Evolutionary conservation across 2,329 filamentous ascomycete genomes (phyloP), one percentile per base, ranked within the genome.

Genomic region (Paradendryphiella salina): DNA sequence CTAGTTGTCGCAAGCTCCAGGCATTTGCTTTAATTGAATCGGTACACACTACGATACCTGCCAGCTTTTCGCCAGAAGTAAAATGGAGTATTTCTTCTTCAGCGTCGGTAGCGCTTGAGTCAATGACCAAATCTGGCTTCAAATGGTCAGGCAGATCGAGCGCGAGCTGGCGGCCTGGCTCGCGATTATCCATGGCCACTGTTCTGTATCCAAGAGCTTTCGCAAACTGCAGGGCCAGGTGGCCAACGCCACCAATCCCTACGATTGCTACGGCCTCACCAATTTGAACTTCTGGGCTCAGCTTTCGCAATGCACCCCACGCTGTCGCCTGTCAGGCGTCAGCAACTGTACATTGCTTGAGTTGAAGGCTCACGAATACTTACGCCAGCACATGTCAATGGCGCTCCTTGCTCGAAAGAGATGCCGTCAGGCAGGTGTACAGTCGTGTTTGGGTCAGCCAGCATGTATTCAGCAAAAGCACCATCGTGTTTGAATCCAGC

Each of bases 311-410:
- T 26, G 23, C 23, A 10, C 23, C 23, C 23, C 23, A 26, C 8
- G 23, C 23, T 9, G 23, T 26, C 23, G 23, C 23, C 23, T 26
- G 8, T 10, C 23, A 10, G 23, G 23, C 8, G 23, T 26, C 23
- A 26, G 23, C 11, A 18, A 17, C 37, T 13, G 23, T 18, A n/a
- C 8, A 13, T 9, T 13, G 11, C 23, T 40, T 40, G 10, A 20
- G 10, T 5, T 29, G 6, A 7, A 20, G 37, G 5, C 14, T 40
- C 7, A 47, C 26, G 15, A 9, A 15, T 4, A 58, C 64, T 57
- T 52, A 69, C 70, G 2, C 69, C 67, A 13, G 69, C 67, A 48
- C 69, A 72, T 65, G 70, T 70, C n/a, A 71, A 49, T 11, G 69
- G 70, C n/a, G 65, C 69, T 3, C 61, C 66, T 49, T 72, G 63